Percentiles rank a stretch among this genome's conserved stretches.
These are phyloP conservation scores for Nicotiana noctiflora DNA, from an alignment of 257 asterid genomes.

Conservation along the genomic window DNA sequence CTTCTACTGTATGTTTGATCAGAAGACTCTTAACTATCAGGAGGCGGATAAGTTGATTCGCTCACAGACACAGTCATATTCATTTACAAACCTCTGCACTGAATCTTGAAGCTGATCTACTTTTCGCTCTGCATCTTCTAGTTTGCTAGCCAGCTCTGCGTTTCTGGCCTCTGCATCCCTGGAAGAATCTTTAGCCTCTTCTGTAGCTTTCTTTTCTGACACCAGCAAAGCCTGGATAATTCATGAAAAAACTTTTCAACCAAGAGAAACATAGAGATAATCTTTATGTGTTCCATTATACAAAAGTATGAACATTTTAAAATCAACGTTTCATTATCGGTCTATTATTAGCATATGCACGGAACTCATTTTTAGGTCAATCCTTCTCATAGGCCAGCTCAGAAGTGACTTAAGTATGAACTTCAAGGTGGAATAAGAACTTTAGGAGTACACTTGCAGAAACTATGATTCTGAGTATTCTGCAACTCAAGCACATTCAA, in stretches of 20 bases:
- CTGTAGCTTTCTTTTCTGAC: constrained; percentile 63
- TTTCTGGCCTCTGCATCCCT: constrained; percentile 57
- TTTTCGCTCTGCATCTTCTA: constrained; percentile 70
- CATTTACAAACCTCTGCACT: constrained; percentile 55
- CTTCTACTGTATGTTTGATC: background rate
- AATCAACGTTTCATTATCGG: background rate
- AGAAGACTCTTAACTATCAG: background rate
- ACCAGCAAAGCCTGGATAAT: constrained; percentile 57
- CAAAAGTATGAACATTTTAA: background rate
- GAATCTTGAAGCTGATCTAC: constrained; percentile 79
- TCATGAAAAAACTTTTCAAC: constrained; percentile 13
- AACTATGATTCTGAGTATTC: background rate
- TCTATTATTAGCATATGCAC: background rate
- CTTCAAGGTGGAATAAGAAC: background rate
- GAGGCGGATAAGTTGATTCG: background rate
- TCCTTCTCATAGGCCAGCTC: background rate
- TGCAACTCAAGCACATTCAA: background rate
- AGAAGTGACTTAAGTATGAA: background rate
- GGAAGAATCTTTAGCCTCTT: constrained; percentile 54
- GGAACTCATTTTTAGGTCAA: background rate
- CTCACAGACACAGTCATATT: background rate
- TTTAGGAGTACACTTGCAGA: background rate
- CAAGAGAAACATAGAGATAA: constrained; percentile 1
- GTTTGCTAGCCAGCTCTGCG: constrained; percentile 49
- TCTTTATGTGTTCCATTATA: background rate